phyloP scores from a whole-genome alignment of 2,329 filamentous ascomycete genomes.

The Metarhizium humberi region DNA sequence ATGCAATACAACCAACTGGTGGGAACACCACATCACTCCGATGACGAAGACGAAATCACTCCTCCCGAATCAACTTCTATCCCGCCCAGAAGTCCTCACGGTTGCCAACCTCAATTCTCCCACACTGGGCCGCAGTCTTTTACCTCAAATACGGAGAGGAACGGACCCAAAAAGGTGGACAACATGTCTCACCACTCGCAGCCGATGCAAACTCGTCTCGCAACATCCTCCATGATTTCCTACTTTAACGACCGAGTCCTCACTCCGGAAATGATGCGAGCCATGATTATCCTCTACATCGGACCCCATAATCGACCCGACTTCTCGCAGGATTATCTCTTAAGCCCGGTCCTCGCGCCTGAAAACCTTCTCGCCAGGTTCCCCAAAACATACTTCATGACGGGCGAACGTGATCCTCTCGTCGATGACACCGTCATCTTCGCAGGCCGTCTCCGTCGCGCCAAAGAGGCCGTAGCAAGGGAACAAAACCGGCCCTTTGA shows the following conservation, averaged over 20 bases:
- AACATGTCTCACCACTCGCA: conserved; percentile 42
- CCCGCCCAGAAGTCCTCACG: conserved; percentile 24
- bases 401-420: conserved; percentile 87
- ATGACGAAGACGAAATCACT: conserved; percentile 54
- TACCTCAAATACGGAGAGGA: conserved; percentile 8
- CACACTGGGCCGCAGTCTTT: conserved; percentile 33
- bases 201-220: conserved; percentile 72
- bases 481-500: conserved; percentile 20
- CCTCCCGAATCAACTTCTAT: conserved; percentile 20
- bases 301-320: conserved; percentile 89
- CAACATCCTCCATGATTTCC: conserved; percentile 93
- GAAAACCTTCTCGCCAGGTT: conserved; percentile 77
- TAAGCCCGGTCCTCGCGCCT: conserved; percentile 83
- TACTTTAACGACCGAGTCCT: conserved; percentile 96
- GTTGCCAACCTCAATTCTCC: conserved; percentile 35
- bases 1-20: conserved; percentile 81
- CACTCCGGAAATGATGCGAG: conserved; percentile 95
- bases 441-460: conserved; percentile 75
- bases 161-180: conserved; percentile 6
- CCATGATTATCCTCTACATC: conserved; percentile 97
- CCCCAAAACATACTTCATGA: conserved; percentile 88
- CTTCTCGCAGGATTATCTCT: conserved; percentile 81
- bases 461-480: conserved; percentile 47
- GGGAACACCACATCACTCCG: conserved; percentile 72
- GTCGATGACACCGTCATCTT: conserved; percentile 98